These are phyloP conservation scores for Cladosporium oxysporum DNA, from an alignment of 2,329 filamentous ascomycete genomes.

Conservation along the genomic window DNA sequence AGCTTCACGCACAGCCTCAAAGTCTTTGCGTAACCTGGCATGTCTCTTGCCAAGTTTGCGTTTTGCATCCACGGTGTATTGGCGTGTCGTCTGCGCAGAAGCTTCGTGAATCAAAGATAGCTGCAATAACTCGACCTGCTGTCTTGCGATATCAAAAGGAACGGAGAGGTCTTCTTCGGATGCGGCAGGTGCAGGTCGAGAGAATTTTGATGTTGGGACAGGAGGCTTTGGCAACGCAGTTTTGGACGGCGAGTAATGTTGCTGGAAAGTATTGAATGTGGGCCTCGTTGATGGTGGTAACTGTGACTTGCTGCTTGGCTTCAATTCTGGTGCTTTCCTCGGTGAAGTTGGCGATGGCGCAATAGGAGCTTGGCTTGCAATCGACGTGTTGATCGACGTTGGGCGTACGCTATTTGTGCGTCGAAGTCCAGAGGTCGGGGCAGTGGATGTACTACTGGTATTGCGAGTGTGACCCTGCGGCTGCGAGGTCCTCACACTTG, in stretches of 20 bases:
- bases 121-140: slow-evolving; percentile 66
- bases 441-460: not conserved
- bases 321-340: slow-evolving; percentile 7
- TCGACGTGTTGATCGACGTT: slow-evolving; percentile 7
- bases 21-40: slow-evolving; percentile 32
- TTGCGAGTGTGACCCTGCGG: not conserved
- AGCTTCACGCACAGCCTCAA: slow-evolving; percentile 38
- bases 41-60: slow-evolving; percentile 32
- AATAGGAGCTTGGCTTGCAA: not conserved
- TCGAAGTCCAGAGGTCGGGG: not conserved
- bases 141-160: slow-evolving; percentile 28
- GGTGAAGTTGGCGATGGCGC: slow-evolving; percentile 16
- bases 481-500: slow-evolving; percentile 14
- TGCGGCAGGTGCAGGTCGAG: slow-evolving; percentile 34
- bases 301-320: slow-evolving; percentile 26
- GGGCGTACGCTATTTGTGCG: slow-evolving; percentile 18
- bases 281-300: slow-evolving; percentile 47
- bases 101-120: slow-evolving; percentile 64
- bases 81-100: slow-evolving; percentile 45
- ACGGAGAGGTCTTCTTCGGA: slow-evolving; percentile 23
- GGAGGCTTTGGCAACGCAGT: slow-evolving; percentile 61
- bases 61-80: slow-evolving; percentile 61
- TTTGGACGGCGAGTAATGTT: slow-evolving; percentile 68
- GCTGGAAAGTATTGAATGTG: slow-evolving; percentile 63
- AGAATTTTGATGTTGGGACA: slow-evolving; percentile 34